A percentile compares a stretch with the other conserved stretches of the same genome.
Conservation (phyloP, 192 early-diverging fungal genomes). For the Jimgerdemannia flammicorona region DNA sequence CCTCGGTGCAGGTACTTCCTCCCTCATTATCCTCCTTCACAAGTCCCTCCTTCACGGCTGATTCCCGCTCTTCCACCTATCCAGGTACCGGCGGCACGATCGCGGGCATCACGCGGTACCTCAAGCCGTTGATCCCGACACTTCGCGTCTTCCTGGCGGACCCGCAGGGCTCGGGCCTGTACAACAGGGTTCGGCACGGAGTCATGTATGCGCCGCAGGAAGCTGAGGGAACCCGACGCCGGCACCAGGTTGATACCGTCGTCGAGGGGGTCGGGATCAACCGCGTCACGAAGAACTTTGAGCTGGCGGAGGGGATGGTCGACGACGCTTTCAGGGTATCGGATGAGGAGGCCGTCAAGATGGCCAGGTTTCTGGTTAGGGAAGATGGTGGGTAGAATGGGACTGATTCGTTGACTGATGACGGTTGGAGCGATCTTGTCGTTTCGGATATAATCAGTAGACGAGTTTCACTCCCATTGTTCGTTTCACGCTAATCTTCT, state of each 20-base stretch:
- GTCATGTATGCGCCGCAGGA: slow-evolving; percentile 89
- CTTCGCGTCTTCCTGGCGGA: slow-evolving; percentile 80
- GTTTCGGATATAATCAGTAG: no score
- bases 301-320: slow-evolving; percentile 51
- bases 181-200: slow-evolving; percentile 85
- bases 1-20: slow-evolving; percentile 69
- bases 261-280: slow-evolving; percentile 97
- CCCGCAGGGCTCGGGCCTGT: slow-evolving; percentile 90
- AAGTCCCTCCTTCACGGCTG: no score
- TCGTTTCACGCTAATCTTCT: slow-evolving; percentile 20
- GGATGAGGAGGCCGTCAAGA: slow-evolving; percentile 85
- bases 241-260: slow-evolving; percentile 97
- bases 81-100: slow-evolving; percentile 87
- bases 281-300: slow-evolving; percentile 87
- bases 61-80: neutral
- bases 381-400: slow-evolving; percentile 52
- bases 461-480: no score
- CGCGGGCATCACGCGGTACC: slow-evolving; percentile 82
- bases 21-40: neutral
- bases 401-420: no score
- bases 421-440: no score
- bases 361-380: slow-evolving; percentile 82
- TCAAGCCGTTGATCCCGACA: slow-evolving; percentile 62
- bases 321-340: slow-evolving; percentile 82
- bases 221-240: slow-evolving; percentile 80